These are phyloP conservation scores for Aphanomyces euteiches DNA, from an alignment of 352 stramenopile genomes.

Conservation along the genomic window DNA sequence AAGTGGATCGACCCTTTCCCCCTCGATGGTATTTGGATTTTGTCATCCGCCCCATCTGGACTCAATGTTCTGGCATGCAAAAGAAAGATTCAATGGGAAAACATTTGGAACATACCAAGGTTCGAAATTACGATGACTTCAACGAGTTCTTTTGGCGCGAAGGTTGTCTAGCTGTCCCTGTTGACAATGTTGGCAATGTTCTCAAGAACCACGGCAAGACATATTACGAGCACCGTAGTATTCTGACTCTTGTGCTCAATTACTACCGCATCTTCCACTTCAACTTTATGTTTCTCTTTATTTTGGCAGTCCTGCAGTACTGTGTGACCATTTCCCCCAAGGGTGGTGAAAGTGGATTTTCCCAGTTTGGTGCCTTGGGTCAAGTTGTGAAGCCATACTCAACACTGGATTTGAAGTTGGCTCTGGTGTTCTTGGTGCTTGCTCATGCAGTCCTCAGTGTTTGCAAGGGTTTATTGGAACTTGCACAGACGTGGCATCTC, in stretches of 20 bases:
- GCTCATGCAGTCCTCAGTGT: constrained; percentile 46
- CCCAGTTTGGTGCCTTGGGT: constrained; percentile 54
- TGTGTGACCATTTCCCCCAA: constrained; percentile 56
- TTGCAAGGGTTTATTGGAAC: constrained; percentile 58
- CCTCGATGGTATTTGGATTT: constrained; percentile 57
- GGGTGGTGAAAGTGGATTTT: constrained; percentile 53
- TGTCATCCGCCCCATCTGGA: constrained; percentile 58
- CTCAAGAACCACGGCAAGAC: constrained; percentile 70
- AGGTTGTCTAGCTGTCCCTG: constrained; percentile 53
- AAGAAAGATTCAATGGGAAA: constrained; percentile 59
- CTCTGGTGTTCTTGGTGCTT: constrained; percentile 54
- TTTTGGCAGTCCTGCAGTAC: constrained; percentile 56
- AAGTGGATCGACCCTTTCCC: constrained; percentile 42
- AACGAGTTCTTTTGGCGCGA: constrained; percentile 82
- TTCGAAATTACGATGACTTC: constrained; percentile 78
- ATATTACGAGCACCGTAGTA: constrained; percentile 71
- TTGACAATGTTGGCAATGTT: constrained; percentile 48
- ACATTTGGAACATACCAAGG: constrained; percentile 58
- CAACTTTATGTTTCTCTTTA: constrained; percentile 73
- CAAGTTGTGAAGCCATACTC: constrained; percentile 52
- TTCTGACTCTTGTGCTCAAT: constrained; percentile 70
- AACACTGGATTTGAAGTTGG: constrained; percentile 57
- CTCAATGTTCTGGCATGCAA: constrained; percentile 61
- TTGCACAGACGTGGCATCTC: constrained; percentile 58
- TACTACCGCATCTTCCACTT: constrained; percentile 81